Base-by-base conservation (phyloP, 2,329 filamentous ascomycete species). In the Xylariomycetidae sp. region DNA sequence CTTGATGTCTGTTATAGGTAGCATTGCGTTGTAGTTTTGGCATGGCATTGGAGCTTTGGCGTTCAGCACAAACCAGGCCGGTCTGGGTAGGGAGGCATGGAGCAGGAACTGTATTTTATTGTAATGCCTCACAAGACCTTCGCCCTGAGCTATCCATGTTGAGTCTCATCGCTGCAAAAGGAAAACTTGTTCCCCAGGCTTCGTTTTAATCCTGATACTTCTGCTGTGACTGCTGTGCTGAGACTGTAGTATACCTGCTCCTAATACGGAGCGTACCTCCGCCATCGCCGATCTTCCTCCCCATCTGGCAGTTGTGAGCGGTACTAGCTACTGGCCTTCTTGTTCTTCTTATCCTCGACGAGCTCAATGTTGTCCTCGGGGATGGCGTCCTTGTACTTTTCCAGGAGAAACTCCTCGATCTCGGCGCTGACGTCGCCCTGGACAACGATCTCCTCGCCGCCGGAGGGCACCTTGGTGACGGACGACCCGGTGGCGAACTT, bases 401-500 rank as follows among this genome's bases (percentile, higher is more conserved):
- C 88, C 44, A 85, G 58, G 54, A 98, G 64, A 66, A 90, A 95
- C 57, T 96, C 92, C 54, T 85, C 76, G 44, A 98, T 81, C 64
- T 98, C 92, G 52, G 92, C 85, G 59, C 88, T 94, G 42, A 98
- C 80, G 64, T 98, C 92, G 20, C 92, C 92, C 65, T 98, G 92
- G 14, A 98, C 87, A 4, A 94, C 93, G 57, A 98, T 96, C 65
- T 96, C 92, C 63, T 98, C 92, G 13, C 85, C 85, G 15, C 86
- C 87, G 35, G 79, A 80, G 0, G 87, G 75, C 2, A 84, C 76
- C 66, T 95, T 95, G 7, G 90, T 96, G 27, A 98, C 92, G 27
- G 82, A 89, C 12, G 81, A 83, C 1, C 92, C 92, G 8, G 92
- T 96, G 19, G 92, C 92, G 56, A 98, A 96, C 65, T 95, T 96